These are phyloP conservation scores for Quercus tomentella DNA, from an alignment of 331 rosid species.

Conservation along the genomic window DNA sequence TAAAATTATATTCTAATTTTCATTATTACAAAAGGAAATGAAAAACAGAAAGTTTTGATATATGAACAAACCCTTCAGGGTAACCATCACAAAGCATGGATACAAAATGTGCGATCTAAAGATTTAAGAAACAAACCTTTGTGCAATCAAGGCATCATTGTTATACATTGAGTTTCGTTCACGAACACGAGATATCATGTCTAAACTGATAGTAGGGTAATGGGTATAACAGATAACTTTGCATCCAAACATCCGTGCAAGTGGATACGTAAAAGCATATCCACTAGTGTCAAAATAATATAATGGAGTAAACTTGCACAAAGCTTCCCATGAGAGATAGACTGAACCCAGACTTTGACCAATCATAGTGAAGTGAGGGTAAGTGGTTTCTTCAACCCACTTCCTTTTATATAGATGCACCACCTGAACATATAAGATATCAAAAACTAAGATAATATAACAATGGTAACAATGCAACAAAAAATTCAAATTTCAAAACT, in stretches of 20 bases:
- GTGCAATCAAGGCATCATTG: constrained; percentile 60
- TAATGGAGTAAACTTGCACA: constrained; percentile 70
- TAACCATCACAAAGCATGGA: not conserved
- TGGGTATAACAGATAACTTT: constrained; percentile 88
- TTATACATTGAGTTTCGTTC: constrained; percentile 68
- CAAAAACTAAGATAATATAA: not conserved
- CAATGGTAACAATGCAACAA: not conserved
- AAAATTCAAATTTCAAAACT: not conserved
- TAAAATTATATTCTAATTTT: not conserved
- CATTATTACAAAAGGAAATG: not conserved
- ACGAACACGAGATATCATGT: constrained; percentile 93
- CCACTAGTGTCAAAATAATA: constrained; percentile 92
- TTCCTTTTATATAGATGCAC: constrained; percentile 78
- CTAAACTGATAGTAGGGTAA: constrained; percentile 90
- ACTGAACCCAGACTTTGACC: constrained; percentile 93
- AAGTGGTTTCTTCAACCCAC: constrained; percentile 85
- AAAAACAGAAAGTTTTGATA: not conserved
- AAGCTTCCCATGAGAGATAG: constrained; percentile 90
- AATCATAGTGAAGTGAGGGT: constrained; percentile 86
- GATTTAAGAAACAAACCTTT: constrained; percentile 45
- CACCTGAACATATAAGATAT: constrained; percentile 45
- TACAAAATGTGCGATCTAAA: not conserved
- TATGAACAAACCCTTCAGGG: not conserved
- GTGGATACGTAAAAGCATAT: constrained; percentile 90
- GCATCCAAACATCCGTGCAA: constrained; percentile 89